Percentiles rank a stretch among this genome's conserved stretches.
phyloP scores from a whole-genome alignment of 371 early-diverging fungal genomes.

The Mortierella sp. region DNA sequence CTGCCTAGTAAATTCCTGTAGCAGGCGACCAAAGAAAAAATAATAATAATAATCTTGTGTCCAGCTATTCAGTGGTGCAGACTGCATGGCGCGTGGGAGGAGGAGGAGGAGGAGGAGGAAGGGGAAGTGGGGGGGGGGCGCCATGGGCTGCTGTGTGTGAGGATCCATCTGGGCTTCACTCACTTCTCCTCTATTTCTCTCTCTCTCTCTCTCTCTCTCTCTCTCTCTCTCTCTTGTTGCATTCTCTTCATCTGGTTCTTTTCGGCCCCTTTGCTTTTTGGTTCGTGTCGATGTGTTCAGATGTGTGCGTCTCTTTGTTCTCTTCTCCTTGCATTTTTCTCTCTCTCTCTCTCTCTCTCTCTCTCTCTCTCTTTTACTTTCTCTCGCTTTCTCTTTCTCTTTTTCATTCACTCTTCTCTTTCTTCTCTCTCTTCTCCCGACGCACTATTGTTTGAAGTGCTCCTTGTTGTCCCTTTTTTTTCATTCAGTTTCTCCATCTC shows the following conservation, averaged over 20 bases:
- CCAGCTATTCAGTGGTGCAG: too few species aligned
- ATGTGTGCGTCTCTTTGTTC: not conserved
- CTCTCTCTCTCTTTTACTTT: constrained; percentile 1
- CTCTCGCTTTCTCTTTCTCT: not conserved
- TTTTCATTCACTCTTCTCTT: not conserved
- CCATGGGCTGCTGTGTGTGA: too few species aligned
- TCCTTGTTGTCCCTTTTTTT: constrained; percentile 3
- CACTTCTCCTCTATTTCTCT: too few species aligned
- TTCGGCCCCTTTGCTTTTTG: not conserved
- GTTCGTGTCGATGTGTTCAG: too few species aligned
- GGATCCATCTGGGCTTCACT: too few species aligned
- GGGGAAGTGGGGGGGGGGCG: too few species aligned
- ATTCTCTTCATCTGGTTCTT: constrained; percentile 1
- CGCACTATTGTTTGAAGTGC: not conserved
- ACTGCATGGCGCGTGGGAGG: too few species aligned
- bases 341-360: not conserved
- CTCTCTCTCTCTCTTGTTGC: not conserved
- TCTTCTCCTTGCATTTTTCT: not conserved
- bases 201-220: not conserved
- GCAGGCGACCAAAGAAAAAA: too few species aligned
- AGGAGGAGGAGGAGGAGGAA: too few species aligned
- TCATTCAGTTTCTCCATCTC: constrained; percentile 1
- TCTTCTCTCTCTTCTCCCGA: not conserved
- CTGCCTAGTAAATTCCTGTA: too few species aligned
- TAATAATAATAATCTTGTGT: too few species aligned